Conservation (phyloP, 495 filamentous ascomycete species). For the Platismatia glauca region DNA sequence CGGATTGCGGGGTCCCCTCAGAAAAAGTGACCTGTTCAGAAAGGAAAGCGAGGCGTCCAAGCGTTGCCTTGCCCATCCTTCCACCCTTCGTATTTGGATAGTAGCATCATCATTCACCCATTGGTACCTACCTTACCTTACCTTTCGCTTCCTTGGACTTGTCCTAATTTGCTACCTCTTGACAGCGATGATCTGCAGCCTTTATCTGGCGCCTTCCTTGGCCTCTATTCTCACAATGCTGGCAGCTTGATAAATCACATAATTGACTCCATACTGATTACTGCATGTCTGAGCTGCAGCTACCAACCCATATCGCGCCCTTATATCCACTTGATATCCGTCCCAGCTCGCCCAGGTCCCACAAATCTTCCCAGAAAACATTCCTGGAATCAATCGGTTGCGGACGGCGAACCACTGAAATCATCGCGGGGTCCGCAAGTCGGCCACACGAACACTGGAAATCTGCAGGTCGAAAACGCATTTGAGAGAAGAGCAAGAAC, state of each 20-base stretch:
- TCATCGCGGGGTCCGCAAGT: not conserved
- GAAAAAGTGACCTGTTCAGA: not conserved
- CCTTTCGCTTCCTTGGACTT: not conserved
- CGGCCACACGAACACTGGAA: not conserved
- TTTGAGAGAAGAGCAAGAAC: not conserved
- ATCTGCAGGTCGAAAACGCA: not conserved
- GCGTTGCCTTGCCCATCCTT: not conserved
- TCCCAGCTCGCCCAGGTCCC: not conserved
- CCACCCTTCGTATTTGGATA: too few relatives aligned
- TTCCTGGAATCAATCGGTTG: not conserved
- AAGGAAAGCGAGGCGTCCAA: not conserved
- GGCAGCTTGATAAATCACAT: not conserved
- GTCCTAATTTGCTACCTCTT: not conserved
- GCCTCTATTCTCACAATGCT: not conserved
- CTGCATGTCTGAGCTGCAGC: not conserved
- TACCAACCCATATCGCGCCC: not conserved
- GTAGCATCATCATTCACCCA: too few relatives aligned
- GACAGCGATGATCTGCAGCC: not conserved
- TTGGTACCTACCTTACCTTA: too few relatives aligned
- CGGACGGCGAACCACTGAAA: not conserved
- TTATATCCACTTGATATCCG: not conserved
- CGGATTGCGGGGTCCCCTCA: conserved; percentile 2
- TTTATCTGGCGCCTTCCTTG: not conserved
- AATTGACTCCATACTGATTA: not conserved
- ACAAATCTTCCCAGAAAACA: not conserved